These are phyloP conservation scores for Meripilus lineatus DNA, from an alignment of 1,284 basidiomycete species.

Conservation along the genomic window DNA sequence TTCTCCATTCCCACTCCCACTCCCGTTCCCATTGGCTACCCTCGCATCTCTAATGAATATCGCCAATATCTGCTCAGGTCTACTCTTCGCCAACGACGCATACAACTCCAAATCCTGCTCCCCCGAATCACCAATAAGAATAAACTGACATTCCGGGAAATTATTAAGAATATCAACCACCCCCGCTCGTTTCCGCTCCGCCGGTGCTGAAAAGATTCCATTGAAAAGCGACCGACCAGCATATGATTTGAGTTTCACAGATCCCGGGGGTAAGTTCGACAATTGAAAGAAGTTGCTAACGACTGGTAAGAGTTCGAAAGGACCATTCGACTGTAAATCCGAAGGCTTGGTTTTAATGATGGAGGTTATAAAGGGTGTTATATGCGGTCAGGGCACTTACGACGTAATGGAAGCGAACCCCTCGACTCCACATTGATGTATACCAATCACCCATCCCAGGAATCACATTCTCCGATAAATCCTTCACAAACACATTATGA, in stretches of 20 bases:
- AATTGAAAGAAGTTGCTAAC: conserved; percentile 75
- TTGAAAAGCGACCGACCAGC: conserved; percentile 77
- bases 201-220: conserved; percentile 68
- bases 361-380: neutral
- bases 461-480: conserved; percentile 72
- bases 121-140: conserved; percentile 84
- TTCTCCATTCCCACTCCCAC: conserved; percentile 16
- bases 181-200: conserved; percentile 75
- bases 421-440: conserved; percentile 56
- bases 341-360: conserved; percentile 16
- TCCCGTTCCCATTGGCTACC: conserved; percentile 13
- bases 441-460: conserved; percentile 89
- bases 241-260: conserved; percentile 75
- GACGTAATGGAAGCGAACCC: conserved; percentile 82
- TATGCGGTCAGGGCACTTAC: conserved; percentile 40
- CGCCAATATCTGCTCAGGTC: conserved; percentile 60
- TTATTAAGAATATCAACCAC: conserved; percentile 74
- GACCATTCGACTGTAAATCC: conserved; percentile 72
- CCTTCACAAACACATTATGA: conserved; percentile 74
- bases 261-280: conserved; percentile 67
- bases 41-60: conserved; percentile 78
- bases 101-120: conserved; percentile 90
- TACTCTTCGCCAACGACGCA: conserved; percentile 61
- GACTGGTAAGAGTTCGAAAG: conserved; percentile 80
- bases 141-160: conserved; percentile 71